These are phyloP conservation scores for Syzygium grande DNA, from an alignment of 345 rosid species.

Conservation along the genomic window DNA sequence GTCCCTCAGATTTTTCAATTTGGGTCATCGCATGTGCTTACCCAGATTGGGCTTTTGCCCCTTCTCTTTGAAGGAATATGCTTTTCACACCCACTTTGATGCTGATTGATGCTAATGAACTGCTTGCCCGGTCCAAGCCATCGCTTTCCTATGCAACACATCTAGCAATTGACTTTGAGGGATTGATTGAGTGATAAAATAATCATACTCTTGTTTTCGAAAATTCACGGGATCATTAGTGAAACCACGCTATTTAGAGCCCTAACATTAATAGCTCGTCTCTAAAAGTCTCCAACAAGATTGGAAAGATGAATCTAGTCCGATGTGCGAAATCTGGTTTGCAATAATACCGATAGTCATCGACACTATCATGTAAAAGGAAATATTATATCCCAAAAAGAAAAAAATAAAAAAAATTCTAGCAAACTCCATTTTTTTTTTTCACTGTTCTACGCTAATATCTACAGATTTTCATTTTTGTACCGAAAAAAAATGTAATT, in stretches of 20 bases:
- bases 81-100: background rate
- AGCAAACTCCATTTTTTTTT: background rate
- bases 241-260: background rate
- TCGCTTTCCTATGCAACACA: background rate
- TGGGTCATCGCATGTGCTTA: too few relatives aligned
- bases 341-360: background rate
- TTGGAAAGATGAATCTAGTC: background rate
- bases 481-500: background rate
- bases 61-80: background rate
- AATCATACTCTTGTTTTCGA: fast-evolving
- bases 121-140: background rate
- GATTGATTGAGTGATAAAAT: background rate
- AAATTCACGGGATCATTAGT: fast-evolving
- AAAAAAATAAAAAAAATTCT: fast-evolving
- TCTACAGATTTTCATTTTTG: background rate
- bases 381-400: fast-evolving
- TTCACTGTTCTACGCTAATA: background rate
- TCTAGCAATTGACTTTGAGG: background rate
- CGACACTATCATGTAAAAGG: background rate
- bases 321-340: fast-evolving
- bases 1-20: background rate
- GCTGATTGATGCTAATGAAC: background rate
- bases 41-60: background rate
- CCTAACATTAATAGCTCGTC: background rate
- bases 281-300: background rate